Conservation (phyloP, 306 rosid species). For the Quercus rubra region DNA sequence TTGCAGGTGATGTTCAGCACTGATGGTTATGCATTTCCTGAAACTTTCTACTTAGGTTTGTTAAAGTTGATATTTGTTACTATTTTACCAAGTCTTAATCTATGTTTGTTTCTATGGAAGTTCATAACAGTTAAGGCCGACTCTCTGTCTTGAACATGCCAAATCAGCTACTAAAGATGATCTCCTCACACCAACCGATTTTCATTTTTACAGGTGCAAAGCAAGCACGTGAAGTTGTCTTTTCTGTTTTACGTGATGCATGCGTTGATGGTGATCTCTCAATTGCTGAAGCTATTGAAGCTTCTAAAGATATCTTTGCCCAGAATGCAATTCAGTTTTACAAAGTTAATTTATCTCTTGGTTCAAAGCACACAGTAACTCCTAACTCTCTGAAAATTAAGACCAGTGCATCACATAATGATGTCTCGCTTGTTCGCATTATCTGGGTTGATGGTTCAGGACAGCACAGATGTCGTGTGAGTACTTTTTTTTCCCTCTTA, state of each 20-base stretch:
- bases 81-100: neutral
- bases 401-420: conserved; percentile 17
- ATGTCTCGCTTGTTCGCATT: conserved; percentile 63
- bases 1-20: conserved; percentile 98
- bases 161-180: neutral
- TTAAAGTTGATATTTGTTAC: conserved; percentile 4
- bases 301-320: conserved; percentile 69
- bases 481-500: conserved; percentile 24
- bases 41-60: conserved; percentile 85
- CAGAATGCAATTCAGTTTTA: conserved; percentile 68
- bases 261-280: conserved; percentile 81
- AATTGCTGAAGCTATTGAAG: conserved; percentile 70
- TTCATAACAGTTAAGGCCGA: neutral
- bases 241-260: conserved; percentile 67
- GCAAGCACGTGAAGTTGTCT: conserved; percentile 74
- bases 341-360: conserved; percentile 41
- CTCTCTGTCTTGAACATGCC: neutral
- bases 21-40: conserved; percentile 82
- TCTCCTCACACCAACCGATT: neutral
- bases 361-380: conserved; percentile 22
- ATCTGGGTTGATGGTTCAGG: conserved; percentile 86
- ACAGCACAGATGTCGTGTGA: conserved; percentile 92
- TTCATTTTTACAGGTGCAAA: conserved; percentile 67
- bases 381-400: conserved; percentile 27
- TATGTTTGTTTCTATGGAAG: neutral